phyloP scores from a whole-genome alignment of 768 basidiomycete species.

The Nevesoporus exiguus region DNA sequence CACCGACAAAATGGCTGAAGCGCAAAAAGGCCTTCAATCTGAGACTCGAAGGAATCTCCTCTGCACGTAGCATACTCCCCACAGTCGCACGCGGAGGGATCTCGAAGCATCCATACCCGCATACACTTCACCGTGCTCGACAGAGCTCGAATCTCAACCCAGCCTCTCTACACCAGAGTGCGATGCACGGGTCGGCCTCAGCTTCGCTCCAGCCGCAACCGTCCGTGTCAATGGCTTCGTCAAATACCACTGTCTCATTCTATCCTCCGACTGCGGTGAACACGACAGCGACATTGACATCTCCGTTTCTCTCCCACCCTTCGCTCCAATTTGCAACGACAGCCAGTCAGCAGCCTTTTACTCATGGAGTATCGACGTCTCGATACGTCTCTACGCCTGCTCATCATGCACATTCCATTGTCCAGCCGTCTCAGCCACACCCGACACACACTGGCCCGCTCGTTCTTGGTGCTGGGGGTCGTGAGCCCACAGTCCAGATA shows the following conservation, averaged over 20 bases:
- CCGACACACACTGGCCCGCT: conserved; percentile 20
- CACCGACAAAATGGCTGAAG: conserved; percentile 44
- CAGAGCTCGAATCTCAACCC: conserved; percentile 32
- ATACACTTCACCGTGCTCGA: conserved; percentile 28
- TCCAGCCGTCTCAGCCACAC: conserved; percentile 14
- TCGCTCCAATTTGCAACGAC: conserved; percentile 25
- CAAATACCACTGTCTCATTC: conserved; percentile 22
- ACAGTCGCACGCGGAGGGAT: conserved; percentile 23
- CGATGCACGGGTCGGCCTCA: conserved; percentile 9
- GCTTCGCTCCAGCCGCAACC: conserved; percentile 17
- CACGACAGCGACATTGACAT: conserved; percentile 30
- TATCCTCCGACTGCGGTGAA: conserved; percentile 30
- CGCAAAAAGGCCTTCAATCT: conserved; percentile 61
- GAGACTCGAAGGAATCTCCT: conserved; percentile 42
- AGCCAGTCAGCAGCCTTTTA: conserved; percentile 10
- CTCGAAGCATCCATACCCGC: conserved; percentile 24
- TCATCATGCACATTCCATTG: conserved; percentile 5
- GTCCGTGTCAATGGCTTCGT: conserved; percentile 11
- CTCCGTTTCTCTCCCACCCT: conserved; percentile 31
- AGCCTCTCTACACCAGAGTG: conserved; percentile 25
- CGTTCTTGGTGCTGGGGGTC: conserved; percentile 29
- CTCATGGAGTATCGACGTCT: conserved; percentile 8
- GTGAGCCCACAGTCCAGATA: conserved; percentile 47
- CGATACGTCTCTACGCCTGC: conserved; percentile 12
- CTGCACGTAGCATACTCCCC: conserved; percentile 21